Conservation (phyloP, 371 early-diverging fungal genomes). For the Saksenaea vasiformis region DNA sequence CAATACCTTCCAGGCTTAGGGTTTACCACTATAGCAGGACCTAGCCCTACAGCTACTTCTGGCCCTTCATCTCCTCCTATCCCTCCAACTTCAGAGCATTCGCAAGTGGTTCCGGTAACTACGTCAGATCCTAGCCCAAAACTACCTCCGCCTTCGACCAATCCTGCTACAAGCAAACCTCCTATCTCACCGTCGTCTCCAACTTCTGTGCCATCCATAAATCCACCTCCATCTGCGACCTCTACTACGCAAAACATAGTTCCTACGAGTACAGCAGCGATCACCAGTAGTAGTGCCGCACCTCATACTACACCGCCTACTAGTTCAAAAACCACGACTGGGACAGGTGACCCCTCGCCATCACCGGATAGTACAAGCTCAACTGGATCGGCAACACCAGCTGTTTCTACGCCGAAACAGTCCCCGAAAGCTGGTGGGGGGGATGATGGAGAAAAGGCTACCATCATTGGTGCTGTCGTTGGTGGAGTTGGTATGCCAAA, state of each 20-base stretch:
- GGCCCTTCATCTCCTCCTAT: neutral
- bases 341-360: neutral
- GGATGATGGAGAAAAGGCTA: neutral
- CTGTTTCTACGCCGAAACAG: neutral
- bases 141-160: slow-evolving; percentile 4
- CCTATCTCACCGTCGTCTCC: slow-evolving; percentile 7
- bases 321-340: neutral
- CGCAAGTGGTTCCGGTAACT: neutral
- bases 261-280: neutral
- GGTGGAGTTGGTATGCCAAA: slow-evolving; percentile 43
- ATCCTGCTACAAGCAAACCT: too few species aligned
- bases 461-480: slow-evolving; percentile 31
- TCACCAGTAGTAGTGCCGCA: neutral
- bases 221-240: slow-evolving; percentile 5
- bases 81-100: neutral
- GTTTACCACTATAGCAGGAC: neutral
- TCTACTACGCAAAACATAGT: neutral
- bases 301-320: slow-evolving; percentile 1
- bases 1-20: neutral
- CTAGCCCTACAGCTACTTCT: neutral
- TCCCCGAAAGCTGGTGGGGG: neutral
- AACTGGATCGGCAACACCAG: neutral
- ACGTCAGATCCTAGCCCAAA: neutral
- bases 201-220: neutral
- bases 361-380: neutral